Conservation (phyloP, 1,139 yeast genomes). For the Ogataea hybrid region DNA sequence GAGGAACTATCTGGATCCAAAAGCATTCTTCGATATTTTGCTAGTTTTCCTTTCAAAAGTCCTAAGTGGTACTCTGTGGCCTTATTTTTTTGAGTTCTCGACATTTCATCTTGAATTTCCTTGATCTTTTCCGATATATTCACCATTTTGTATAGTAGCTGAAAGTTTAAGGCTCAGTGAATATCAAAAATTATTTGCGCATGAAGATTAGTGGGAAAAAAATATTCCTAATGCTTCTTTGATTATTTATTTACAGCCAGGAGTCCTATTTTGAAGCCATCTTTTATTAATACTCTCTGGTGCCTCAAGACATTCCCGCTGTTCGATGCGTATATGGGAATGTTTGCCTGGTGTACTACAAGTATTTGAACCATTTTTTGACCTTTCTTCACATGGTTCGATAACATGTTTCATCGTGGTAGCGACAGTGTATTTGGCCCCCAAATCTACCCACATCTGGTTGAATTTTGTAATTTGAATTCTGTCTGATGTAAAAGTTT, state of each 20-base stretch:
- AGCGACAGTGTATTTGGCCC: constrained; percentile 35
- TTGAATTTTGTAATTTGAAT: constrained; percentile 24
- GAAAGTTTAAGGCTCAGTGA: too few relatives aligned
- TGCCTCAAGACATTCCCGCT: constrained; percentile 45
- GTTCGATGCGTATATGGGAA: constrained; percentile 41
- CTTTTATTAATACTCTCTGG: constrained; percentile 67
- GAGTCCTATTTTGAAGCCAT: constrained; percentile 31
- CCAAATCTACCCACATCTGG: constrained; percentile 35
- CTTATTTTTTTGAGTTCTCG: constrained; percentile 94
- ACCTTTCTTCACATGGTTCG: constrained; percentile 9
- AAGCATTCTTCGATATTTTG: constrained; percentile 88
- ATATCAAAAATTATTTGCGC: too few relatives aligned
- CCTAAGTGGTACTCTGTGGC: constrained; percentile 98
- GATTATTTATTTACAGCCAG: too few relatives aligned
- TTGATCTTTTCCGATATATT: constrained; percentile 66
- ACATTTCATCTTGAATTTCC: constrained; percentile 89
- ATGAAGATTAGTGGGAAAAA: too few relatives aligned
- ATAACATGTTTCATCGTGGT: constrained; percentile 36
- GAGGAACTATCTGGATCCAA: constrained; percentile 86
- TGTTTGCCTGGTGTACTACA: constrained; percentile 36
- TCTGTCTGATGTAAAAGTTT: constrained; percentile 18
- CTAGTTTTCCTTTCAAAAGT: constrained; percentile 87
- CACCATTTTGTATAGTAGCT: constrained; percentile 26
- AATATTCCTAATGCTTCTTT: too few relatives aligned
- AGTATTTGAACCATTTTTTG: constrained; percentile 24